Percentiles rank a stretch among this genome's conserved stretches.
phyloP scores from a whole-genome alignment of 2,329 filamentous ascomycete genomes.

The Venturia effusa region DNA sequence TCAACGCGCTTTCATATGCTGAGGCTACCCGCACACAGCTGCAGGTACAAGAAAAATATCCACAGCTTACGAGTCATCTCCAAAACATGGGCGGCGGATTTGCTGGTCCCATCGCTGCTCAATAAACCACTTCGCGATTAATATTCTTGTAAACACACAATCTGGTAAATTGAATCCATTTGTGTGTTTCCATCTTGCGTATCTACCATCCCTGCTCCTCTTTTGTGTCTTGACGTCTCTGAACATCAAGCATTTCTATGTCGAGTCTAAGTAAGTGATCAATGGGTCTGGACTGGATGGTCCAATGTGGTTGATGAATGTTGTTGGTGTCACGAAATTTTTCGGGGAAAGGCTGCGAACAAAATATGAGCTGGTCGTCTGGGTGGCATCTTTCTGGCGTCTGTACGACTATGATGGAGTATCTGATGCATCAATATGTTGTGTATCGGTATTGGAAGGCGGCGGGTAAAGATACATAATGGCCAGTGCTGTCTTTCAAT shows the following conservation, averaged over 20 bases:
- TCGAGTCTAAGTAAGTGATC: neutral
- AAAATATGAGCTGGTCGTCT: neutral
- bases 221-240: neutral
- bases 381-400: neutral
- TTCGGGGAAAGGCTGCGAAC: neutral
- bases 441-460: neutral
- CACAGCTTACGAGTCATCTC: constrained; percentile 36
- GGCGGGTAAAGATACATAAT: neutral
- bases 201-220: constrained; percentile 3
- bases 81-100: constrained; percentile 31
- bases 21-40: constrained; percentile 95
- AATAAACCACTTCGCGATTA: neutral
- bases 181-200: neutral
- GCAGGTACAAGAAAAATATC: constrained; percentile 42
- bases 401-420: neutral
- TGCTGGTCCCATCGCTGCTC: neutral
- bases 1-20: constrained; percentile 93
- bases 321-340: neutral
- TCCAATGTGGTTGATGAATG: neutral
- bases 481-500: neutral
- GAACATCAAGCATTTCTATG: neutral
- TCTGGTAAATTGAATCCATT: neutral
- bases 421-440: neutral
- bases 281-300: neutral
- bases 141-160: neutral